A percentile compares a stretch with the other conserved stretches of the same genome.
Evolutionary conservation across 768 basidiomycete genomes (phyloP).

Genomic region (Russula dissimulans): DNA sequence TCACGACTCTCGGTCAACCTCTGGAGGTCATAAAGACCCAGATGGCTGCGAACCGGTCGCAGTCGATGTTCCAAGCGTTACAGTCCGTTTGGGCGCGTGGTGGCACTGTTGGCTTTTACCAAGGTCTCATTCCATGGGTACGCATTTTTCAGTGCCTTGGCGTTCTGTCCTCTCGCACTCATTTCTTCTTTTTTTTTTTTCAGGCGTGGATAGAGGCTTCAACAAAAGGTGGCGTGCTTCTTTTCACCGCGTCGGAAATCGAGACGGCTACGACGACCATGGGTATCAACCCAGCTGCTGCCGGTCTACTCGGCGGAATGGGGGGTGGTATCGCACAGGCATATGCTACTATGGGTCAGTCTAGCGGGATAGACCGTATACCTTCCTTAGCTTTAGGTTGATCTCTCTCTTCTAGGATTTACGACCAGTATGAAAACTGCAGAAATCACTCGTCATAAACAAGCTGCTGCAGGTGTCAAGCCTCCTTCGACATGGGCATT

Average conservation of each 20-base stretch:
- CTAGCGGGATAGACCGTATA: not conserved
- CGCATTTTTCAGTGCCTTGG: conserved; percentile 21
- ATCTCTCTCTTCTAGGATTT: conserved; percentile 53
- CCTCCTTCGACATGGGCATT: conserved; percentile 91
- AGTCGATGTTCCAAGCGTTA: conserved; percentile 82
- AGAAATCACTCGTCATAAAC: conserved; percentile 94
- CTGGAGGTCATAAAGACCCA: conserved; percentile 98
- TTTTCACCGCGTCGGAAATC: conserved; percentile 95
- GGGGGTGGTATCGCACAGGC: conserved; percentile 96
- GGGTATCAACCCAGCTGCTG: conserved; percentile 70
- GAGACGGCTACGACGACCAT: conserved; percentile 56
- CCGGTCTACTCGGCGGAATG: conserved; percentile 94
- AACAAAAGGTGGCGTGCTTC: conserved; percentile 91
- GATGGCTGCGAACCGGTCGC: conserved; percentile 95
- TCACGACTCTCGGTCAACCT: conserved; percentile 96
- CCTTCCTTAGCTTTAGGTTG: not conserved
- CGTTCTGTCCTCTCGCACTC: not conserved
- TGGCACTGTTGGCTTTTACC: conserved; percentile 84
- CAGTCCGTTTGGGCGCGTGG: conserved; percentile 87
- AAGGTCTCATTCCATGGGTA: conserved; percentile 98
- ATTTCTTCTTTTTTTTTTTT: conserved; percentile 2
- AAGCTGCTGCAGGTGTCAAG: conserved; percentile 71
- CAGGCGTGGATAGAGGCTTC: conserved; percentile 99
- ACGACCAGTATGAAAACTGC: conserved; percentile 99
- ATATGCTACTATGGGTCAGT: conserved; percentile 98